Evolutionary conservation across 2,329 filamentous ascomycete genomes (phyloP).

Genomic region (Hypocreales sp.): DNA sequence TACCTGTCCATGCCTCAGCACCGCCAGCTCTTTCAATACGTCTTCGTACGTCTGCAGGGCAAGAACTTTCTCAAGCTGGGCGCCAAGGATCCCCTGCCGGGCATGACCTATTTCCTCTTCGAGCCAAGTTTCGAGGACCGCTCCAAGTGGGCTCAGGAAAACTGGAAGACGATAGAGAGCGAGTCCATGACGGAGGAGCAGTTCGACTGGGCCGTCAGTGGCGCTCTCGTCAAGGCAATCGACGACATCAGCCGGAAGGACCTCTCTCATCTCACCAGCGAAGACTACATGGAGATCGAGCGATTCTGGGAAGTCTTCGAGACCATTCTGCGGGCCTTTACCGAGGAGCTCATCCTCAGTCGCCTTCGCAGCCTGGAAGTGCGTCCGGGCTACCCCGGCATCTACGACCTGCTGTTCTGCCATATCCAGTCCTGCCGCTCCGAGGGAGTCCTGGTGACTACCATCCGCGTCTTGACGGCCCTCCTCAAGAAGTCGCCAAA

Average conservation of each 20-base stretch:
- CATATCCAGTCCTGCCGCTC: conserved; percentile 35
- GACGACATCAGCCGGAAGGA: conserved; percentile 39
- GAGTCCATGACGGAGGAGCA: conserved; percentile 49
- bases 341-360: conserved; percentile 59
- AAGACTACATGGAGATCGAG: conserved; percentile 34
- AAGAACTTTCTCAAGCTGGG: conserved; percentile 66
- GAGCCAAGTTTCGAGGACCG: conserved; percentile 39
- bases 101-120: conserved; percentile 76
- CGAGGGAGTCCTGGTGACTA: conserved; percentile 45
- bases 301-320: conserved; percentile 69
- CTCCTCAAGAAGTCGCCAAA: conserved; percentile 62
- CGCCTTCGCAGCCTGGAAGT: conserved; percentile 67
- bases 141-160: conserved; percentile 21
- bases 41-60: conserved; percentile 59
- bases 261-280: conserved; percentile 13
- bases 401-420: conserved; percentile 44
- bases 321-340: conserved; percentile 58
- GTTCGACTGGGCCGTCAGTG: conserved; percentile 78
- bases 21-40: conserved; percentile 54
- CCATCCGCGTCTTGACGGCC: conserved; percentile 54
- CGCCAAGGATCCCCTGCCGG: conserved; percentile 58
- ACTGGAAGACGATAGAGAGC: conserved; percentile 34
- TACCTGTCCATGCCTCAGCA: conserved; percentile 47
- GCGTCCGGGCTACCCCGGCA: conserved; percentile 41
- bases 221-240: conserved; percentile 54